Evolutionary conservation across 1,284 basidiomycete genomes (phyloP).

Genomic region (Coriolopsis trogii): DNA sequence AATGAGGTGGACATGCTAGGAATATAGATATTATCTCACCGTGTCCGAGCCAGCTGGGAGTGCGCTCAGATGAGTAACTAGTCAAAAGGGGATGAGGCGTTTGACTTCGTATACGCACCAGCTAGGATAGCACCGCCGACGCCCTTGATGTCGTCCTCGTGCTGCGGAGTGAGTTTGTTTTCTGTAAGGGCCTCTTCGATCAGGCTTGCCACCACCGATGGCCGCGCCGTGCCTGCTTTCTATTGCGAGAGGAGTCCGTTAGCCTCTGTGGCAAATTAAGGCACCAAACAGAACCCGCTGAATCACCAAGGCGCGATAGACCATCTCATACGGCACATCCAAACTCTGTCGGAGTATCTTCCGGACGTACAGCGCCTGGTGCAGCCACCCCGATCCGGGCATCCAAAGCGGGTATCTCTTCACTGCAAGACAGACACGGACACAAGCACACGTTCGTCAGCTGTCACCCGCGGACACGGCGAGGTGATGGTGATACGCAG

Average conservation of each 20-base stretch:
- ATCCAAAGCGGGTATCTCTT: slow-evolving; percentile 21
- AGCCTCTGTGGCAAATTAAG: too few species aligned
- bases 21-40: slow-evolving; percentile 2
- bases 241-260: slow-evolving; percentile 3
- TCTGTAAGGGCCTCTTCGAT: slow-evolving; percentile 22
- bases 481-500: too few species aligned
- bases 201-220: slow-evolving; percentile 25
- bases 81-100: neutral
- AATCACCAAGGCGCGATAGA: slow-evolving; percentile 28
- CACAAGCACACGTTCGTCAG: neutral
- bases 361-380: slow-evolving; percentile 22
- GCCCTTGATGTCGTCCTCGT: slow-evolving; percentile 31
- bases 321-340: slow-evolving; percentile 29
- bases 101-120: slow-evolving; percentile 17
- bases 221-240: slow-evolving; percentile 27
- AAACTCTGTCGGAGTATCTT: slow-evolving; percentile 18
- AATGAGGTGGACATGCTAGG: neutral
- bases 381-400: slow-evolving; percentile 25
- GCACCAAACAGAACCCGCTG: neutral
- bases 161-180: slow-evolving; percentile 15
- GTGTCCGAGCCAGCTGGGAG: slow-evolving; percentile 30
- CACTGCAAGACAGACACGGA: slow-evolving; percentile 7
- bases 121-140: slow-evolving; percentile 27
- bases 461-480: too few species aligned
- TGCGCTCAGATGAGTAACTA: neutral